Evolutionary conservation across 495 filamentous ascomycete genomes (phyloP), one percentile per base, ranked within the genome.

Genomic region (Halenospora varia): DNA sequence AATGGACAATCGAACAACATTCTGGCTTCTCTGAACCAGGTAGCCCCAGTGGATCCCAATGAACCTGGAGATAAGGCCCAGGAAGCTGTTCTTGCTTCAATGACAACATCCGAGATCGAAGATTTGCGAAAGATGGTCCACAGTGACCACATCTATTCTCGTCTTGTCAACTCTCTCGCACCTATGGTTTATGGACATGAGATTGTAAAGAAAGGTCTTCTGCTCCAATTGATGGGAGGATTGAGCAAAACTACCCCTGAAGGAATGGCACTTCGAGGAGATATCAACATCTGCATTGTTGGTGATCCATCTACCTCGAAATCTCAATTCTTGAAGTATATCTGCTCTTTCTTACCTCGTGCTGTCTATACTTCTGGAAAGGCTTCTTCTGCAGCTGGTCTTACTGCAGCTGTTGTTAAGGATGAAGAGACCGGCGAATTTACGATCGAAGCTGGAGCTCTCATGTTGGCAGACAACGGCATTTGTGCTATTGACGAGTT

Each of bases 401-500:
- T 99, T 55, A 99, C 94, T 2, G 94, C 94, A 11, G 93, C 95
- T 0, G 94, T 99, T 1, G 88, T 97, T 48, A 97, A 97, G 66
- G 94, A 98, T 68, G 90, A 96, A 59, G 94, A 98, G 70, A 97
- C 95, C 11, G 95, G 95, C 50, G 94, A 99, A 63, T 96, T 96
- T 72, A 99, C 94, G 25, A 99, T 99, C 61, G 94, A 99, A 75
- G 94, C 94, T 4, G 94, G 94, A 75, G 94, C 94, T 29, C 82
- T 99, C 51, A 99, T 99, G 94, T 79, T 99, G 25, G 94, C 95
- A 24, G 93, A 94, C 75, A 96, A 89, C 67, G 94, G 95, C 61
- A 93, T 97, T 69, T 99, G 94, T 72, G 90, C 90, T 59, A 99
- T 99, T 68, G 94, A 99, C 70, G 94, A 99, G 65, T 99, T 99